Evolutionary conservation across 768 basidiomycete genomes (phyloP).

Genomic region (Porphyrellus cyaneotinctus): DNA sequence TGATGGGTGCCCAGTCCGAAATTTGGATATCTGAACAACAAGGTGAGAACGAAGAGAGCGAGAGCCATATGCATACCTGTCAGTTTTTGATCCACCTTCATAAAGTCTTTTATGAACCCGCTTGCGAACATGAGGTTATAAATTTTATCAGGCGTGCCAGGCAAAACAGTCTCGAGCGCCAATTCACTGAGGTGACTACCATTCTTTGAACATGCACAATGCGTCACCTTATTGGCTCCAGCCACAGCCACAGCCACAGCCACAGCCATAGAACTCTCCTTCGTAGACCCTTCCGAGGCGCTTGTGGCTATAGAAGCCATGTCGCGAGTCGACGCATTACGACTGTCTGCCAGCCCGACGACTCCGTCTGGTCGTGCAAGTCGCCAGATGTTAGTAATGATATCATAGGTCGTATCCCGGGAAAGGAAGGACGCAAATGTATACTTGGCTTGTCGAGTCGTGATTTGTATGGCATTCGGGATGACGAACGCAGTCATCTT

Average conservation of each 20-base stretch:
- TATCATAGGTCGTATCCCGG: conserved; percentile 93
- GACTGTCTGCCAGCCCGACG: conserved; percentile 26
- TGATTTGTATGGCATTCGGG: conserved; percentile 91
- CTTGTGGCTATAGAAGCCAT: conserved; percentile 16
- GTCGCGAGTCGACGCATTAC: conserved; percentile 15
- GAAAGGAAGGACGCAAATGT: conserved; percentile 96
- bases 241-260: too few species aligned
- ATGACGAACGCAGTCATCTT: conserved; percentile 98
- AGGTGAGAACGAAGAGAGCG: not conserved
- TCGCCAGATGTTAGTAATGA: conserved; percentile 94
- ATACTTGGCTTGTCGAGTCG: conserved; percentile 80
- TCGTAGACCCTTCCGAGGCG: conserved; percentile 15
- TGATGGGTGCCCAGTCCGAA: conserved; percentile 84
- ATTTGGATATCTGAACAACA: conserved; percentile 77
- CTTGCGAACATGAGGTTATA: conserved; percentile 96
- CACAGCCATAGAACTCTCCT: conserved; percentile 3
- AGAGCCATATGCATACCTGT: conserved; percentile 51
- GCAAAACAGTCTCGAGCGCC: conserved; percentile 74
- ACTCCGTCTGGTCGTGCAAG: conserved; percentile 70
- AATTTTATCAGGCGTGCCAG: conserved; percentile 91
- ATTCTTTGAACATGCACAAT: conserved; percentile 69
- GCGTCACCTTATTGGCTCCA: conserved; percentile 51
- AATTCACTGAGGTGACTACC: conserved; percentile 68
- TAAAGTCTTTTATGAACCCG: conserved; percentile 92
- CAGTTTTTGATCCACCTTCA: conserved; percentile 85